Base-by-base conservation (phyloP, 768 basidiomycete species). In the Pulveroboletus sp. region DNA sequence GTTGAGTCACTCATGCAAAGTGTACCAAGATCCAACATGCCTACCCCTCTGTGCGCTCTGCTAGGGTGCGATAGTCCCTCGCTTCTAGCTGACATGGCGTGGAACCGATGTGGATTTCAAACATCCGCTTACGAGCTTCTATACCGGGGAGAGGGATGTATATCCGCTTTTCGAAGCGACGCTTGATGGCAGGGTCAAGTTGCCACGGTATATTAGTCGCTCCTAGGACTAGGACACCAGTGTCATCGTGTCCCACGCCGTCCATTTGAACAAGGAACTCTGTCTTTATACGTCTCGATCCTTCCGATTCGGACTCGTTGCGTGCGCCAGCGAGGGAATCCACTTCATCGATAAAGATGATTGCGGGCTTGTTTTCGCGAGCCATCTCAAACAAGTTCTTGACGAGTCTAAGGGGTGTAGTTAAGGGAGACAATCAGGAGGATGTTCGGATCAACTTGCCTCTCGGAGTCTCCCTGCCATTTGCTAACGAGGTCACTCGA, bases 201-300 rank as follows among this genome's bases (percentile, higher is more conserved):
- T 93, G 90, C 95, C 95, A 98, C 3, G 96, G 96, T 46, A 98
- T 96, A 58, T 99, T 99, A 5, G 96, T 99, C 8, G 96, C 96
- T 28, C 94, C 96, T 18, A 99, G 79, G 8, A 98, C 93, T 17
- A 99, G 79, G 0, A 99, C 91, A 8, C 96, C 96, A 0, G 89
- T 89, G 68, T 96, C 94, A 52, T 99, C 96, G 62, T 97, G 92
- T 0, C 96, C 96, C 2, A 98, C 95, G 36, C 96, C 96, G 55
- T 98, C 92, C 93, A 98, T 98, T 66, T 97, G 92, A n/a, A 93
- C 90, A 43, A 93, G 73, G 57, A 93, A 95, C 69, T 97, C 95
- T 0, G 95, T 97, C 78, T 97, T 98, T 67, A 98, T 97, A 32
- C 95, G 80, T 57, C 94, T 74, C n/a, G 90, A 90, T 5, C 95